phyloP scores from a whole-genome alignment of 1,139 yeast species.

The Diutina siamensis region DNA sequence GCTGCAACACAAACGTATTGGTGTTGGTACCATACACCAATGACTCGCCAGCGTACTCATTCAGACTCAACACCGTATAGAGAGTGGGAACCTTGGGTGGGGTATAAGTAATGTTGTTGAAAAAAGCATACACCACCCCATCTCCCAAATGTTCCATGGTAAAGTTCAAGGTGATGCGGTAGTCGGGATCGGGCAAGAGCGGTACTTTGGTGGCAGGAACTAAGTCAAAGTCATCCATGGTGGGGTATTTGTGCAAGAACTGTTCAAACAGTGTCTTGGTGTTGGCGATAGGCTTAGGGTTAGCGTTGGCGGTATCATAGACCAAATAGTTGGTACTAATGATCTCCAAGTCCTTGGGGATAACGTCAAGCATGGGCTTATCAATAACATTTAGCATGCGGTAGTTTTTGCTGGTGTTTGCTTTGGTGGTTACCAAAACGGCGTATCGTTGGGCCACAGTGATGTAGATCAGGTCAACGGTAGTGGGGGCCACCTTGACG shows the following conservation, averaged over 20 bases:
- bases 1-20: constrained; percentile 47
- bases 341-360: constrained; percentile 41
- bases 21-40: constrained; percentile 59
- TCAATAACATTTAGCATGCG: constrained; percentile 52
- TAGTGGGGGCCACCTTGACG: constrained; percentile 44
- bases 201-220: constrained; percentile 30
- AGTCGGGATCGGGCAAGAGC: constrained; percentile 47
- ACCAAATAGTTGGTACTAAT: constrained; percentile 44
- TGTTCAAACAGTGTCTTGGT: constrained; percentile 12
- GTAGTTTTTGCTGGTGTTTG: constrained; percentile 16
- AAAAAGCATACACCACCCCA: constrained; percentile 67
- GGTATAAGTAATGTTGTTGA: constrained; percentile 53
- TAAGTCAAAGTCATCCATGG: constrained; percentile 46
- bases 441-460: constrained; percentile 66
- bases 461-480: constrained; percentile 46
- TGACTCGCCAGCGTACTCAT: constrained; percentile 32
- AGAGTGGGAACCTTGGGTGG: constrained; percentile 60
- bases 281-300: constrained; percentile 9
- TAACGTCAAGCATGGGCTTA: constrained; percentile 51
- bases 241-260: constrained; percentile 14
- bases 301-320: constrained; percentile 22
- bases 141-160: constrained; percentile 60
- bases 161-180: constrained; percentile 44
- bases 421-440: constrained; percentile 47
- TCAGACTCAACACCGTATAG: constrained; percentile 42